Evolutionary conservation across 352 stramenopile species (phyloP), one percentile per base, ranked within the genome.

Genomic region (Globisporangium middletonii): DNA sequence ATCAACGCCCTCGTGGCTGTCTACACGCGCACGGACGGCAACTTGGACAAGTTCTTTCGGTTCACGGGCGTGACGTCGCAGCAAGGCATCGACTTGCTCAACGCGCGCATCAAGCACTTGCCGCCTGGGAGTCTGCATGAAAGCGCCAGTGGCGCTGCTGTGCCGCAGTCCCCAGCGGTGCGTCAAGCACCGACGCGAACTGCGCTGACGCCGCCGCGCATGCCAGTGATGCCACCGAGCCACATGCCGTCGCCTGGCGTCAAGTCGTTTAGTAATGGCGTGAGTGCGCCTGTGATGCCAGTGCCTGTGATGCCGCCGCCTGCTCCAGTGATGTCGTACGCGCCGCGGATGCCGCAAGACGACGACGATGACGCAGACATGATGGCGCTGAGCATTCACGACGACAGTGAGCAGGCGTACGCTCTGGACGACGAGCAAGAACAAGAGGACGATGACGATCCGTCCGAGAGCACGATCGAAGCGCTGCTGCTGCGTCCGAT

Each of bases 1-100:
- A 79, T 95, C 43, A 84, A 77, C 49, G 63, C 77, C 0, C 55
- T 95, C 8, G 76, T 95, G 15, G 62, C 73, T 15, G 80, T 92
- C n/a, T 95, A 88, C 58, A 68, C 65, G 27, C 68, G 75, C 33
- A 89, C 69, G 7, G 83, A 89, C 30, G 71, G 70, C 19, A 79
- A 92, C 43, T 47, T 86, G 15, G 81, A 94, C 63, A 84, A 80
- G 53, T 95, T 94, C 59, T 91, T 86, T 59, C 76, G 78, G 2
- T 84, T 85, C 48, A 77, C 70, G 50, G 78, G 80, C 3, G 79
- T 95, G 9, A 88, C 69, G 9, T 85, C 65, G 23, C 83, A 95
- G 60, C 84, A 93, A 71, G 81, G 80, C 6, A 87, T 92, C 47
- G 86, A 95, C 57, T 64, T 95, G 38, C 52, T 95, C 13, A 76